Evolutionary conservation across 768 basidiomycete genomes (phyloP), one percentile per base, ranked within the genome.

Genomic region (Auricularia sp.): DNA sequence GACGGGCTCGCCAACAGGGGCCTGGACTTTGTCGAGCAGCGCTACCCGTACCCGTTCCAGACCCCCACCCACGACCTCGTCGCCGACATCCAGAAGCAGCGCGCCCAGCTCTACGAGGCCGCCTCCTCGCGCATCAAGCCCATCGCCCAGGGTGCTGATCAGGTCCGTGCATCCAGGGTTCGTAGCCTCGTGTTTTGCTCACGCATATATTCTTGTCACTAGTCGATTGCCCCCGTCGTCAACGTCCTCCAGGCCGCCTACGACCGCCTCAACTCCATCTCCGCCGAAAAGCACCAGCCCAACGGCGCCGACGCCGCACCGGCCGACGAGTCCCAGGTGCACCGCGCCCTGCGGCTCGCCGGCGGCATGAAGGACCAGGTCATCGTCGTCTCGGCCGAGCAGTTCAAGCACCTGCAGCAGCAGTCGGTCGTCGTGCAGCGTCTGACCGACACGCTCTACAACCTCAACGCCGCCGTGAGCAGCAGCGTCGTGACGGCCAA

Each of bases 21-120:
- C 35, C 80, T 90, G 45, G 89, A 92, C 71, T 84, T 74, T 21
- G 87, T 92, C 63, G 81, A 91, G 77, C 79, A 81, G 63, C 83
- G 83, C 63, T 90, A 85, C 72, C 91, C 90, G 13, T 87, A 86
- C 71, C 83, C 89, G 3, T 93, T 92, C 81, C 79, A 84, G 66
- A 83, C 83, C 18, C 83, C 84, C 70, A 86, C 89, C 3, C 87
- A 88, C 69, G 89, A 92, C 2, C 82, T 93, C 24, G 78, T 78
- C 36, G 79, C 77, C 11, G 84, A 82, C 66, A 79, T 90, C 45
- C 84, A 82, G 69, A 79, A 84, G 65, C 77, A 79, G 65, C 82
- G 79, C 61, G 81, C 88, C 70, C 82, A 83, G 54, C 79, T 82
- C 5, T 77, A 81, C 54, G 81, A 77, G 56, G 77, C 82, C 33